Conservation (phyloP, 805 yeast species). For the Candida andamanensis region DNA sequence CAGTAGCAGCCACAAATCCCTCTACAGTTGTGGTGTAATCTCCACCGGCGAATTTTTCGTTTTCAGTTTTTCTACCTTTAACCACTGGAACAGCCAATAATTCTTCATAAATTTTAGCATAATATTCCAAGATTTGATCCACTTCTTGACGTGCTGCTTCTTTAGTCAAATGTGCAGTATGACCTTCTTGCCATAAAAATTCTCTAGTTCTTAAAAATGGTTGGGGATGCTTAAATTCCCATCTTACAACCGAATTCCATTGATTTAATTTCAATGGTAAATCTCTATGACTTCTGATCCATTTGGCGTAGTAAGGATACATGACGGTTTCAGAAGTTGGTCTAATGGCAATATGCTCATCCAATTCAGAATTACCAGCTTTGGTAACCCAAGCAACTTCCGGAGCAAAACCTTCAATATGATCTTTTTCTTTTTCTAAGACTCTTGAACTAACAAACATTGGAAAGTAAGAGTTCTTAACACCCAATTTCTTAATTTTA, state of each 20-base stretch:
- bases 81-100: slow-evolving; percentile 95
- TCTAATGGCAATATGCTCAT: slow-evolving; percentile 97
- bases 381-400: slow-evolving; percentile 99
- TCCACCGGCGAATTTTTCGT: slow-evolving; percentile 99
- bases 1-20: slow-evolving; percentile 96
- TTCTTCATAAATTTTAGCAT: slow-evolving; percentile 81
- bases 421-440: slow-evolving; percentile 96
- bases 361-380: slow-evolving; percentile 91
- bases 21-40: slow-evolving; percentile 92
- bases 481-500: slow-evolving; percentile 82
- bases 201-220: slow-evolving; percentile 98
- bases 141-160: slow-evolving; percentile 85
- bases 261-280: slow-evolving; percentile 94
- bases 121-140: slow-evolving; percentile 75
- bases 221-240: slow-evolving; percentile 99
- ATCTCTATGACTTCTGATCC: slow-evolving; percentile 98
- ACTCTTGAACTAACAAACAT: slow-evolving; percentile 94
- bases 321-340: slow-evolving; percentile 99
- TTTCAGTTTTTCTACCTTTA: slow-evolving; percentile 92
- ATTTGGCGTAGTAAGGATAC: slow-evolving; percentile 98
- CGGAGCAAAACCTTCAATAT: slow-evolving; percentile 98
- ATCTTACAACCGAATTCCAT: slow-evolving; percentile 99
- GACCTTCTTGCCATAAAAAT: slow-evolving; percentile 99
- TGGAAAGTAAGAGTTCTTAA: slow-evolving; percentile 94
- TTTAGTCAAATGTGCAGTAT: slow-evolving; percentile 87